Conservation (phyloP, 345 rosid genomes). For the Eucalyptus rudis region DNA sequence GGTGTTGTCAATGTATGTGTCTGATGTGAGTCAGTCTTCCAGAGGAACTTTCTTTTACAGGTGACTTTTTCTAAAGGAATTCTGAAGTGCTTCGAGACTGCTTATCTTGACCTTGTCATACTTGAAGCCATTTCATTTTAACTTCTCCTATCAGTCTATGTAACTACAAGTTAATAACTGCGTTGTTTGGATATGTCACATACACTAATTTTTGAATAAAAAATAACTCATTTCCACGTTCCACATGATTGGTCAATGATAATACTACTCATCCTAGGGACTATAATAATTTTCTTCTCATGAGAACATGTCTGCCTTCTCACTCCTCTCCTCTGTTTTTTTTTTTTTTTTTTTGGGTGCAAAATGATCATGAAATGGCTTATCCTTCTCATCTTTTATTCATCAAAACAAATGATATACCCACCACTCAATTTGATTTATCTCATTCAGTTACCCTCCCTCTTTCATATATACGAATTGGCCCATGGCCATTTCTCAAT, state of each 20-base stretch:
- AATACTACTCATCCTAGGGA: neutral
- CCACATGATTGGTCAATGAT: neutral
- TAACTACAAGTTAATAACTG: neutral
- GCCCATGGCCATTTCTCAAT: neutral
- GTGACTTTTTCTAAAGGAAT: neutral
- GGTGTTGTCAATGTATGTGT: neutral
- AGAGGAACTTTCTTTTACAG: neutral
- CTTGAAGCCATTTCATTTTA: neutral
- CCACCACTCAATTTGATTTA: neutral
- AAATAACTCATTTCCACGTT: neutral
- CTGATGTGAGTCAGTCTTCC: neutral
- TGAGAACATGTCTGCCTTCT: neutral
- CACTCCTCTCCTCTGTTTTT: neutral
- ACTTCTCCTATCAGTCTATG: neutral
- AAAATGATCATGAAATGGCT: neutral
- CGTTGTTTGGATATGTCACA: neutral
- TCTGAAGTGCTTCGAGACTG: neutral
- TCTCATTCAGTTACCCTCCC: neutral
- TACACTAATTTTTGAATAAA: neutral
- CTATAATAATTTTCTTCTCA: neutral
- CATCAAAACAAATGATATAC: neutral
- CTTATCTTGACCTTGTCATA: neutral
- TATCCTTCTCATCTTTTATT: neutral
- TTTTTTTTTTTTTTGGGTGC: neutral
- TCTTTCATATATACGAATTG: neutral